Evolutionary conservation across 192 early-diverging fungal genomes (phyloP), one percentile per base, ranked within the genome.

Genomic region (Jimgerdemannia lactiflua): DNA sequence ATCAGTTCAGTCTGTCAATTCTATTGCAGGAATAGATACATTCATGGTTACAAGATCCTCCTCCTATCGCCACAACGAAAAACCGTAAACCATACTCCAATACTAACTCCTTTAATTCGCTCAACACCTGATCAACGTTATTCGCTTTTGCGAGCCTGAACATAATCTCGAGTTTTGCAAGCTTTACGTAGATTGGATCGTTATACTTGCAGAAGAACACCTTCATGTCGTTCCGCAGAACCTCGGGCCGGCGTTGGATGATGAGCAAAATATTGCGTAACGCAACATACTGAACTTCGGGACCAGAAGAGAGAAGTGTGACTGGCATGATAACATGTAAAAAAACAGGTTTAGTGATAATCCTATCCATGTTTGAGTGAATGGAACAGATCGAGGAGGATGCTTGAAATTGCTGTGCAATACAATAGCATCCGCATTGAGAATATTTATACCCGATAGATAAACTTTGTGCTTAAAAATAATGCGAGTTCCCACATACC

Each of bases 141-240:
- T 80, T 79, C 42, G 91, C 89, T 72, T 88, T 92, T 4, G 93
- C 92, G 54, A 99, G 85, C 74, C 94, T 88, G 78, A 96, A 91
- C 77, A 99, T 94, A 69, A 98, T 94, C 75, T 98, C 97, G 10
- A 99, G 91, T 83, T 99, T 99, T 44, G 95, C 94, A 78, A 98
- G 85, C 78, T 99, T 99, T 71, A 99, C 96, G 82, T 98, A 98
- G 77, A 97, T 96, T 9, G 98, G 96, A 81, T 99, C 98, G 81
- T 97, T 95, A 86, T 98, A 99, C 81, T 99, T 99, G 91, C 97
- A 98, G 79, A 98, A 99, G 83, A 99, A 99, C n/a, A 96, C 95
- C 72, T 96, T 95, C 79, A 98, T 91, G 81, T 99, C 96, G 73
- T 94, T 93, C 69, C 91, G 92, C 68, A 99, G 86, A 29, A 98